Conservation (phyloP, 169 alveolate species). For the Cryptosporidium baileyi region DNA sequence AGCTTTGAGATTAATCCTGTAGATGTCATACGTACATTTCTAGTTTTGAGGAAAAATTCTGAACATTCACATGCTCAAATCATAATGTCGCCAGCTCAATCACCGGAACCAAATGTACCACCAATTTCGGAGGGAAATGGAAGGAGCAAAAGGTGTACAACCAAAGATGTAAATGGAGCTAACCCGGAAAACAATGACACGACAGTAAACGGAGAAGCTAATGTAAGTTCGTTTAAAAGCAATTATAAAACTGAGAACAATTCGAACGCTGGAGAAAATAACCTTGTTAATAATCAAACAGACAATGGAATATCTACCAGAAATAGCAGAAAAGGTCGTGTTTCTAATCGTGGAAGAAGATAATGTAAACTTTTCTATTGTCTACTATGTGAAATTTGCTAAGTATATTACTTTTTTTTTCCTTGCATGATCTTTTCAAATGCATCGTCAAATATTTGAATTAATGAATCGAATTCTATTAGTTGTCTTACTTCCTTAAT, state of each 20-base stretch:
- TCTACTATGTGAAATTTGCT: too few relatives aligned
- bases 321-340: conserved; percentile 49
- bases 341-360: conserved; percentile 48
- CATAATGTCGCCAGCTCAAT: conserved; percentile 60
- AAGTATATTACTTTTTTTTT: not conserved
- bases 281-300: conserved; percentile 8
- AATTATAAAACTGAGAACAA: conserved; percentile 48
- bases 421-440: not conserved
- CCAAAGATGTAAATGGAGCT: conserved; percentile 10
- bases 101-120: conserved; percentile 53
- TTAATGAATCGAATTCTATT: conserved; percentile 44
- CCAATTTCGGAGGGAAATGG: conserved; percentile 26
- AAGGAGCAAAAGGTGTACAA: conserved; percentile 29
- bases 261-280: not conserved
- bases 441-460: conserved; percentile 40
- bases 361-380: not conserved
- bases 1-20: conserved; percentile 61
- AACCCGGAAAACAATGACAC: not conserved
- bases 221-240: conserved; percentile 13
- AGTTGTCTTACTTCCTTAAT: conserved; percentile 40
- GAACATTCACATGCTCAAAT: conserved; percentile 46
- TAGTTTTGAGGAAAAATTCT: conserved; percentile 51
- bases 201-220: not conserved
- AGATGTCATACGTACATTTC: conserved; percentile 62
- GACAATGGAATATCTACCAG: conserved; percentile 60